A percentile compares a stretch with the other conserved stretches of the same genome.
phyloP scores from a whole-genome alignment of 2,329 filamentous ascomycete species.

The Paecilomyces fulvus region DNA sequence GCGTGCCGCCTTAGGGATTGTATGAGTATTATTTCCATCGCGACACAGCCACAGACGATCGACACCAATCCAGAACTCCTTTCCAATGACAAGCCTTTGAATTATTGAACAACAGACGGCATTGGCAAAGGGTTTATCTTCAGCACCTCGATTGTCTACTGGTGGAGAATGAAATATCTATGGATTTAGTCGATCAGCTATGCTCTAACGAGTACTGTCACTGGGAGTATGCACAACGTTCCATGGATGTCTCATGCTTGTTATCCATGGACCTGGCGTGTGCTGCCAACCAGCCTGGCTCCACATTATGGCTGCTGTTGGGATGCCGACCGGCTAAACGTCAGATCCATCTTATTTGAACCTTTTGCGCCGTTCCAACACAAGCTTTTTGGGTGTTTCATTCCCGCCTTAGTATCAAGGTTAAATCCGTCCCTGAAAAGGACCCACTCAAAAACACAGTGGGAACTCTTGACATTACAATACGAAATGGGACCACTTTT shows the following conservation, averaged over 20 bases:
- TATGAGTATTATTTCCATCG: not conserved
- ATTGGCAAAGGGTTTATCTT: not conserved
- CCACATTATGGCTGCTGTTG: not conserved
- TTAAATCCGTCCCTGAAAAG: not conserved
- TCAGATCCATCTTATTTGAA: not conserved
- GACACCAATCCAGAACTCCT: no score
- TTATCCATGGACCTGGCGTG: not conserved
- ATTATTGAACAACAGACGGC: no score
- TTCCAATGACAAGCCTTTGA: not conserved
- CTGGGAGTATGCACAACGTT: not conserved
- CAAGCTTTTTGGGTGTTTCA: not conserved
- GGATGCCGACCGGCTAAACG: not conserved
- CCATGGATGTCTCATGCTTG: not conserved
- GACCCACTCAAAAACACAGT: not conserved
- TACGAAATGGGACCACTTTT: not conserved
- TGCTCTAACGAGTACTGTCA: not conserved
- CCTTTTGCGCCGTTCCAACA: not conserved
- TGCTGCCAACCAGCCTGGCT: not conserved
- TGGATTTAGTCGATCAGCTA: not conserved
- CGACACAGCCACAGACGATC: not conserved
- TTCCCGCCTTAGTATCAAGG: not conserved
- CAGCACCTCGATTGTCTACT: not conserved
- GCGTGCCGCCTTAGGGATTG: not conserved
- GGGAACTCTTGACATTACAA: not conserved
- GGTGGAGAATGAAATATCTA: not conserved